Evolutionary conservation across 148 eudicot species (phyloP).

Genomic region (Diospyros kaki): DNA sequence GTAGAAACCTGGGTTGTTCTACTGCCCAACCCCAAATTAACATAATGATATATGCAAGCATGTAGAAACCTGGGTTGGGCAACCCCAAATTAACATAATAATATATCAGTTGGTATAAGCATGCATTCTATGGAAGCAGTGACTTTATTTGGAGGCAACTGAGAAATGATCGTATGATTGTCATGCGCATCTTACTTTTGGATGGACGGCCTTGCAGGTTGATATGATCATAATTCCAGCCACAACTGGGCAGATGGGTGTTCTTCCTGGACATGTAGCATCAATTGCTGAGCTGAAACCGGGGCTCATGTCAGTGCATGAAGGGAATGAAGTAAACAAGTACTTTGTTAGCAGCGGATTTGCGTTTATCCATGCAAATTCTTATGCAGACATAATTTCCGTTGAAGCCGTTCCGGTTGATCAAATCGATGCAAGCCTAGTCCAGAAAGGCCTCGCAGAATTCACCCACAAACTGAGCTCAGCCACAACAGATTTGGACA

Average conservation of each 20-base stretch:
- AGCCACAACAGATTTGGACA: constrained; percentile 78
- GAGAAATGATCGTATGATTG: too few relatives aligned
- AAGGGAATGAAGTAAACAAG: constrained; percentile 58
- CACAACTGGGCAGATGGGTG: constrained; percentile 81
- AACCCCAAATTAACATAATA: too few relatives aligned
- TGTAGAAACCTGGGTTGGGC: too few relatives aligned
- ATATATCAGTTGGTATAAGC: too few relatives aligned
- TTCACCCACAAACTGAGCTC: constrained; percentile 80
- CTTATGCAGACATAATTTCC: constrained; percentile 71
- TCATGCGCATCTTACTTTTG: neutral
- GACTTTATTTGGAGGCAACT: too few relatives aligned
- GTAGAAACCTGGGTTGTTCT: too few relatives aligned
- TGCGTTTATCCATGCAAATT: constrained; percentile 72
- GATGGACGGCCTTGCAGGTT: constrained; percentile 39
- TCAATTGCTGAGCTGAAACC: constrained; percentile 77
- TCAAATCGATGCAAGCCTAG: constrained; percentile 62
- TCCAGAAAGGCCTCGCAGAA: constrained; percentile 73
- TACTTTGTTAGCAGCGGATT: constrained; percentile 80
- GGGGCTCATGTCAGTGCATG: constrained; percentile 68
- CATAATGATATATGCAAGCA: too few relatives aligned
- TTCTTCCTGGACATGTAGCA: constrained; percentile 70
- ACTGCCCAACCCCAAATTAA: too few relatives aligned
- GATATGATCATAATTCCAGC: constrained; percentile 81
- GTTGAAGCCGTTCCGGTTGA: constrained; percentile 81
- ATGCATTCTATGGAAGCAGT: too few relatives aligned